Evolutionary conservation across 2,329 filamentous ascomycete genomes (phyloP), one percentile per base, ranked within the genome.

Genomic region (Whalleya microplaca): DNA sequence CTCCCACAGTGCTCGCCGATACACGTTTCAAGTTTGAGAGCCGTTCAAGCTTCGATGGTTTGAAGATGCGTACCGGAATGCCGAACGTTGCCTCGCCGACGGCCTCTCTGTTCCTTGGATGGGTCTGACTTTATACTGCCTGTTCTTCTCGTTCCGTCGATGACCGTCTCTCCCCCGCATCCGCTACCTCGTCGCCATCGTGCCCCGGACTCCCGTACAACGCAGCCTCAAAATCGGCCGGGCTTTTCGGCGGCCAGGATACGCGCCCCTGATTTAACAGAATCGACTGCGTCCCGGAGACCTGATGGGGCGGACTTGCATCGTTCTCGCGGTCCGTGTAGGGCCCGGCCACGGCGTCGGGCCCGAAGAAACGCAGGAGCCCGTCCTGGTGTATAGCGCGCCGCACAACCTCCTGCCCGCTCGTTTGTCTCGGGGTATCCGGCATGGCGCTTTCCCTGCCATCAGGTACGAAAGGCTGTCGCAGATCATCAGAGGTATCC

Each of bases 291-390:
- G 63, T 66, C 41, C 61, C 63, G 8, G 62, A n/a, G 64, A 63
- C 16, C 42, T 58, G 42, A 18, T 37, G 14, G n/a, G 47, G 9
- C n/a, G 37, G 32, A 2, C 45, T 23, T 53, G 63, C 53, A 64
- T 27, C 48, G 47, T 21, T 54, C 41, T 58, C 64, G 42, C 66
- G 65, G 32, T 77, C 76, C 2, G 79, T 79, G 58, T 73, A 84
- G 1, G 81, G 82, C 0, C 82, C 81, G 1, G 71, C 48, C 0
- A 73, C 72, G 23, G 80, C 76, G 43, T 72, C 66, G 6, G 78
- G 75, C 2, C 79, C 79, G 51, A 76, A 75, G 64, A 81, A 81
- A 46, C 75, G 72, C 1, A 69, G 70, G 37, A 71, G 64, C 19
- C 73, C 76, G 9, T 53, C 51, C 21, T 56, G 47, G 41, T 67